These are phyloP conservation scores for Nannizzia gypsea DNA, from an alignment of 2,329 filamentous ascomycete genomes.

Conservation along the genomic window DNA sequence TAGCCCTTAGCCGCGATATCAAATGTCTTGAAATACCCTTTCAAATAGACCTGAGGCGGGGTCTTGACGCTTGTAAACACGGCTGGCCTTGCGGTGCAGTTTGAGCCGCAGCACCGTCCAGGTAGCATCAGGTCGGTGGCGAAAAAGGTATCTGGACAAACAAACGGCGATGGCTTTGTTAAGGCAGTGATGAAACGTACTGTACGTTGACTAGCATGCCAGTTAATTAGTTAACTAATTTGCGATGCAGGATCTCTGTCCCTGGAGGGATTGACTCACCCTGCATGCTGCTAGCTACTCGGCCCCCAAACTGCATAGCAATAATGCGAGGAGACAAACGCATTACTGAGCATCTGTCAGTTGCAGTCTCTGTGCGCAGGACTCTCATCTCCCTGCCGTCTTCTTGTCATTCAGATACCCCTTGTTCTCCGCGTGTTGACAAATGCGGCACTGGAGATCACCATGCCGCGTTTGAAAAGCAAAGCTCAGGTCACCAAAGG, in stretches of 20 bases:
- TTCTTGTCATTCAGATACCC: not conserved
- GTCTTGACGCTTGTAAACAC: not conserved
- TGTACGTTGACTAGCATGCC: too few species aligned
- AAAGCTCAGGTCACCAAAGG: not conserved
- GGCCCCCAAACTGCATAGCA: not conserved
- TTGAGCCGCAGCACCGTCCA: not conserved
- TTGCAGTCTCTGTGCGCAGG: not conserved
- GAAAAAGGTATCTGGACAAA: not conserved
- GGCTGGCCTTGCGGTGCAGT: not conserved
- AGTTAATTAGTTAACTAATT: not conserved
- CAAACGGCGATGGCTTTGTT: not conserved
- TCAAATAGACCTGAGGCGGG: not conserved
- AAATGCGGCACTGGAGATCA: not conserved
- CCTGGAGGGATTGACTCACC: not conserved
- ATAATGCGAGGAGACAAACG: not conserved
- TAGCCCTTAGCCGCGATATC: slow-evolving; percentile 4
- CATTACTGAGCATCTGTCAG: not conserved
- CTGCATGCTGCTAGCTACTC: not conserved
- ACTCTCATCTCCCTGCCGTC: not conserved
- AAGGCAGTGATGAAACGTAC: not conserved
- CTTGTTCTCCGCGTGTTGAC: not conserved
- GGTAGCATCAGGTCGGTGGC: not conserved
- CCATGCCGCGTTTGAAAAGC: not conserved
- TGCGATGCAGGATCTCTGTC: not conserved
- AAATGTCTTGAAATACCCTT: not conserved